Evolutionary conservation across 2,329 filamentous ascomycete species (phyloP), one percentile per base, ranked within the genome.

Genomic region (Clathrospora elynae): DNA sequence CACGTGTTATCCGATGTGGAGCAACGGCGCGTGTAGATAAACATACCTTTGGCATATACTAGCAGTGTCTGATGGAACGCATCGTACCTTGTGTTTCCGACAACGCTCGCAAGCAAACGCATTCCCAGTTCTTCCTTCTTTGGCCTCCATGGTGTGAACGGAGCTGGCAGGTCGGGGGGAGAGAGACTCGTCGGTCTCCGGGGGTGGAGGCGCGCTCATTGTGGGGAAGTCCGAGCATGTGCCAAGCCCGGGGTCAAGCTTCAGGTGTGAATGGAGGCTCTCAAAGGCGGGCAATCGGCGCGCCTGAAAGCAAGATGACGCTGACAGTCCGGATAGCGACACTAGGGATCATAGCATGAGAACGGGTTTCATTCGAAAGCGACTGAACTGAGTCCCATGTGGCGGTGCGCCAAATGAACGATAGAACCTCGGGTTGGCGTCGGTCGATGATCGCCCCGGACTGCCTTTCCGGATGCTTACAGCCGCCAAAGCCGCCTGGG

Each of bases 81-180:
- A 69, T 31, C 64, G 53, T 19, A 69, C 66, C 42, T 69, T 69
- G 57, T 69, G 66, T 44, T 67, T 66, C 29, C 66, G 57, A 43
- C 66, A 69, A 20, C 66, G 51, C 41, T 68, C 66, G 42, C 66
- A 69, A 30, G 66, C 66, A 57, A 68, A 68, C 3, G 66, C 64
- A 42, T 69, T 69, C 30, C 66, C 64, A 45, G 61, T 62, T 47
- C 65, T 62, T 20, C 62, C 64, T 49, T 68, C 65, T 59, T 58
- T 65, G 55, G 52, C 53, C 32, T 68, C 65, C 64, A 68, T 67
- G 45, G 57, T 51, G 62, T 53, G 43, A 37, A 51, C 57, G 46
- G 59, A 53, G 49, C 36, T 56, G 47, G 60, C 44, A 55, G 57
- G 55, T 41, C 49, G 54, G 46, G 57, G 55, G 36, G 61, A 55